Conservation (phyloP, 2,329 filamentous ascomycete species). For the Colletotrichum melonis region DNA sequence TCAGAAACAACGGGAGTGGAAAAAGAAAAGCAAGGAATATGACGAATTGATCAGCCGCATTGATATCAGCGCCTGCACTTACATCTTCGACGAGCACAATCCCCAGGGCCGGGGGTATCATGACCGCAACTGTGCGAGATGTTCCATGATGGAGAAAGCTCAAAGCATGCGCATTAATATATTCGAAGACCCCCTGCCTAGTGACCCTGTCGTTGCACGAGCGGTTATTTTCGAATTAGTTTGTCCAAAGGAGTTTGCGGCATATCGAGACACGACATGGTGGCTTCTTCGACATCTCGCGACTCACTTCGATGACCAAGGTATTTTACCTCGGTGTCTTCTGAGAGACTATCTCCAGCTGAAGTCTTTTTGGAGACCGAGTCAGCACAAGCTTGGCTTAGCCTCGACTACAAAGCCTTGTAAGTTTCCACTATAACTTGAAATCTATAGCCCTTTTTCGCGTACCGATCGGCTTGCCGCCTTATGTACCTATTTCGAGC, state of each 20-base stretch:
- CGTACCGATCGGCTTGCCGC: background rate
- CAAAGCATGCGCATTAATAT: constrained; percentile 48
- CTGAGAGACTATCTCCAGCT: constrained; percentile 41
- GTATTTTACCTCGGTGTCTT: constrained; percentile 39
- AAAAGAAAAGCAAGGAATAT: constrained; percentile 42
- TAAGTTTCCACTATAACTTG: constrained; percentile 33
- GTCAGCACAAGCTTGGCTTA: constrained; percentile 38
- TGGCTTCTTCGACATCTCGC: constrained; percentile 46
- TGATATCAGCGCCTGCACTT: constrained; percentile 45
- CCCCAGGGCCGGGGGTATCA: constrained; percentile 38
- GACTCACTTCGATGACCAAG: constrained; percentile 35
- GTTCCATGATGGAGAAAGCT: constrained; percentile 44
- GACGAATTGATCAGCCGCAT: constrained; percentile 45
- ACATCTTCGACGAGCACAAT: constrained; percentile 39
- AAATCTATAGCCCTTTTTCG: background rate
- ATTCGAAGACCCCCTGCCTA: constrained; percentile 54
- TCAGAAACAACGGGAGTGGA: constrained; percentile 48
- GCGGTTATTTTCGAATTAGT: constrained; percentile 54
- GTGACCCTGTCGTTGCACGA: constrained; percentile 43
- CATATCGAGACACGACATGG: constrained; percentile 57
- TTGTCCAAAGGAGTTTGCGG: constrained; percentile 46
- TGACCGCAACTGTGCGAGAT: constrained; percentile 47
- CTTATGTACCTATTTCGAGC: too few species aligned
- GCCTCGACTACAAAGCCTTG: constrained; percentile 45
- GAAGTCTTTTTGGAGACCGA: constrained; percentile 30